phyloP scores from a whole-genome alignment of 148 eudicot genomes.

The Persicaria maculosa region DNA sequence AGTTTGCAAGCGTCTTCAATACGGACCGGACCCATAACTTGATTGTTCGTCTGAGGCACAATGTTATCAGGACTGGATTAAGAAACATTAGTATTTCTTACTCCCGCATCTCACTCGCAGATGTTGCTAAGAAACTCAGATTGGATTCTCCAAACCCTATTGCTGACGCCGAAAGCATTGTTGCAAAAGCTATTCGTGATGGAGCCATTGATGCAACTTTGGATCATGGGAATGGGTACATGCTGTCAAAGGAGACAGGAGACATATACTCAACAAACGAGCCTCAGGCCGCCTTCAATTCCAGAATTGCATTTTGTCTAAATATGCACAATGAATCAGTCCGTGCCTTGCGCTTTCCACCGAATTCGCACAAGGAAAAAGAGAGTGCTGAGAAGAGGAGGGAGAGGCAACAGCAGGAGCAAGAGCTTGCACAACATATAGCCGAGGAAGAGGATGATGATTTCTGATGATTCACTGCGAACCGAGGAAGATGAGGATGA shows the following conservation, averaged over 20 bases:
- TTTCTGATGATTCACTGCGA: too few species aligned
- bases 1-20: constrained; percentile 60
- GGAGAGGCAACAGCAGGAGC: constrained; percentile 93
- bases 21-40: constrained; percentile 74
- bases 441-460: constrained; percentile 30
- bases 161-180: constrained; percentile 97
- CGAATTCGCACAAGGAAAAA: constrained; percentile 88
- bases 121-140: constrained; percentile 77
- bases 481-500: constrained; percentile 15
- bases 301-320: constrained; percentile 88
- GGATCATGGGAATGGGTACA: constrained; percentile 83
- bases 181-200: constrained; percentile 86
- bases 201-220: constrained; percentile 94
- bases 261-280: constrained; percentile 91
- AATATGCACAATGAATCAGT: constrained; percentile 98
- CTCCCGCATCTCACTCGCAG: constrained; percentile 80
- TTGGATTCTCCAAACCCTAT: constrained; percentile 75
- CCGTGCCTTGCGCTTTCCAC: constrained; percentile 77
- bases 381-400: constrained; percentile 96
- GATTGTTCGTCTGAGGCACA: constrained; percentile 84
- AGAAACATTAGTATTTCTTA: constrained; percentile 93
- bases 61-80: constrained; percentile 85
- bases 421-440: constrained; percentile 91
- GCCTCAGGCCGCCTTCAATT: constrained; percentile 88
- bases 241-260: constrained; percentile 95